These are phyloP conservation scores for Candida nonsorbophila DNA, from an alignment of 805 yeast genomes.

Conservation along the genomic window DNA sequence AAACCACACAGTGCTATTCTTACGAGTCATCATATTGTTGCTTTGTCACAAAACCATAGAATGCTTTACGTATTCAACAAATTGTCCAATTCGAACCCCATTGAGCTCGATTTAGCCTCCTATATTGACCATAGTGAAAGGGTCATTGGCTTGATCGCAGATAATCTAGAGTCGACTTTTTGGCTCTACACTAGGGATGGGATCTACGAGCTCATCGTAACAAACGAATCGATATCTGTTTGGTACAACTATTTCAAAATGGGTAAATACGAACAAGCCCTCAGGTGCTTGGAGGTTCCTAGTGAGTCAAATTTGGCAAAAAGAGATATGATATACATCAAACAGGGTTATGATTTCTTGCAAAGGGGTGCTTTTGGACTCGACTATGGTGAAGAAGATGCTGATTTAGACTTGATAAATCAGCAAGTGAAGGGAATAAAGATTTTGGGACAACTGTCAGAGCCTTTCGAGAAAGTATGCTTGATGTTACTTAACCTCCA, in stretches of 20 bases:
- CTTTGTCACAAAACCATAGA: constrained; percentile 11
- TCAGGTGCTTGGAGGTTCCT: constrained; percentile 25
- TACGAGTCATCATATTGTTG: constrained; percentile 26
- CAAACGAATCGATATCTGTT: constrained; percentile 65
- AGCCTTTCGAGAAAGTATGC: constrained; percentile 67
- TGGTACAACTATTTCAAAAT: constrained; percentile 51
- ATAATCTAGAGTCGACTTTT: constrained; percentile 42
- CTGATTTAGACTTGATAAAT: constrained; percentile 11
- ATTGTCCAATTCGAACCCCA: constrained; percentile 13
- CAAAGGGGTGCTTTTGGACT: constrained; percentile 30
- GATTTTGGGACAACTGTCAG: constrained; percentile 55
- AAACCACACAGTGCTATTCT: constrained; percentile 11
- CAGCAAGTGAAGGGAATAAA: constrained; percentile 36
- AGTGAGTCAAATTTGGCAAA: constrained; percentile 11
- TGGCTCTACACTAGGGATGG: constrained; percentile 66
- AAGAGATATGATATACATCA: constrained; percentile 25
- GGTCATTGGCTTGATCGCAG: constrained; percentile 25
- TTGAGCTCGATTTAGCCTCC: constrained; percentile 5
- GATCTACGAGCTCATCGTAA: constrained; percentile 68
- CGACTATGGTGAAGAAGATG: constrained; percentile 12
- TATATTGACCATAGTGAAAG: constrained; percentile 5
- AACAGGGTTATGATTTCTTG: constrained; percentile 33
- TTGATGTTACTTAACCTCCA: constrained; percentile 35
- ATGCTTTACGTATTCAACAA: constrained; percentile 23
- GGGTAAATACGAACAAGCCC: constrained; percentile 61